A percentile compares a stretch with the other conserved stretches of the same genome.
These are phyloP conservation scores for Colletotrichum kahawae DNA, from an alignment of 2,329 filamentous ascomycete genomes.

Conservation along the genomic window DNA sequence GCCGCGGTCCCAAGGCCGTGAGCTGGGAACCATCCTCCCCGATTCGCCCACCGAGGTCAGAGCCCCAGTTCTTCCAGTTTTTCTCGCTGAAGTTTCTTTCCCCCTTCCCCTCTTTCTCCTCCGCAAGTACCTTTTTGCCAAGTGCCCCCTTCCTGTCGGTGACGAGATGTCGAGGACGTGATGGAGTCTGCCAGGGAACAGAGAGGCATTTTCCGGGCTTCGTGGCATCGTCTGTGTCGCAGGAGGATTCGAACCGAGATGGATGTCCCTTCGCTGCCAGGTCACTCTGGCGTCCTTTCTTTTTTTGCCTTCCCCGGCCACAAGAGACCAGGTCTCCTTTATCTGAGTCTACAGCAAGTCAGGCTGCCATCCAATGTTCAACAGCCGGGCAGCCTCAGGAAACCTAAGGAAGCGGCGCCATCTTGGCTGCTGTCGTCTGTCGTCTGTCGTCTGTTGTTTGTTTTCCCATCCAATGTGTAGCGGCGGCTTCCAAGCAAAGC, in stretches of 20 bases:
- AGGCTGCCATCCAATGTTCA: not conserved
- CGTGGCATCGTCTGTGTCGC: conserved; percentile 4
- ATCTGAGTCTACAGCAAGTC: not conserved
- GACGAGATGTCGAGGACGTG: not conserved
- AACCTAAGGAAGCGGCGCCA: not conserved
- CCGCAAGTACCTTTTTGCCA: conserved; percentile 8
- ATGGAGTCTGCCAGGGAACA: conserved; percentile 7
- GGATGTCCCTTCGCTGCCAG: not conserved
- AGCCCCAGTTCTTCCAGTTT: not conserved
- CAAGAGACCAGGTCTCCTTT: not conserved
- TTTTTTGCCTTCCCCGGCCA: not conserved
- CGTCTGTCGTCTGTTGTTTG: conserved; percentile 5
- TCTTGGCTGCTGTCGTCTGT: not conserved
- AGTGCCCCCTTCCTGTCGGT: not conserved
- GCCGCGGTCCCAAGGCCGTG: not conserved
- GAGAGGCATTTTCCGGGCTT: conserved; percentile 11
- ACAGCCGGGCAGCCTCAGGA: not conserved
- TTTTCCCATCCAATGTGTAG: not conserved
- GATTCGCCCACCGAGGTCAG: conserved; percentile 1
- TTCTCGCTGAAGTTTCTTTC: not conserved
- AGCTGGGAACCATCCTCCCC: conserved; percentile 1
- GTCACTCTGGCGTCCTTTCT: not conserved
- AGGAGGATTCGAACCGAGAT: conserved; percentile 7
- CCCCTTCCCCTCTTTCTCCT: not conserved
- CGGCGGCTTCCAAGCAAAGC: not conserved